Evolutionary conservation across 768 basidiomycete species (phyloP).

Genomic region (Boletus vermiculosoides): DNA sequence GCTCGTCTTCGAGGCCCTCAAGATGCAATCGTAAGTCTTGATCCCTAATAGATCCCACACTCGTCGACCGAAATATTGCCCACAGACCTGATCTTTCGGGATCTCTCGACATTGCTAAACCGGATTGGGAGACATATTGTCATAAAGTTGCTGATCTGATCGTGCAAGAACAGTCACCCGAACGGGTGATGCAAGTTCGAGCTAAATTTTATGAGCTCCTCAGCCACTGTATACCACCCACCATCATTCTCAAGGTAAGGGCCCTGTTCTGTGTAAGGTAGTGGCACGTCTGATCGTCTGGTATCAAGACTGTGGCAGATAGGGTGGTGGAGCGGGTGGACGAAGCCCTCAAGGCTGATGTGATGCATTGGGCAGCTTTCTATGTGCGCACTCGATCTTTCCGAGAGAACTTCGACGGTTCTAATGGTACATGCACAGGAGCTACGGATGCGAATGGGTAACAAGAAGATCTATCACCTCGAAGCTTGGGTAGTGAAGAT

Average conservation of each 20-base stretch:
- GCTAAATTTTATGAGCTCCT: constrained; percentile 92
- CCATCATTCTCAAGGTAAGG: constrained; percentile 82
- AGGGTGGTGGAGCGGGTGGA: constrained; percentile 85
- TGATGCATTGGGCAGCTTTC: constrained; percentile 98
- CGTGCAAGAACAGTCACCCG: constrained; percentile 84
- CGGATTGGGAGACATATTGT: constrained; percentile 99
- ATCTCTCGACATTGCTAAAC: constrained; percentile 81
- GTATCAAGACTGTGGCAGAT: constrained; percentile 82
- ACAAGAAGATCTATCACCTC: constrained; percentile 93
- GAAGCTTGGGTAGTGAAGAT: constrained; percentile 98
- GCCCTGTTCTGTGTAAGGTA: not conserved
- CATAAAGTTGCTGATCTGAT: constrained; percentile 89
- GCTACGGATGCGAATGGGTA: constrained; percentile 91
- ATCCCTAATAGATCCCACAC: not conserved
- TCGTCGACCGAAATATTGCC: not conserved
- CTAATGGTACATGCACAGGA: constrained; percentile 52
- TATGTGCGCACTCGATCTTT: constrained; percentile 57
- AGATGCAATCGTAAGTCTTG: constrained; percentile 85
- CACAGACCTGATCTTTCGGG: constrained; percentile 79
- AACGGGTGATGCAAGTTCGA: constrained; percentile 88
- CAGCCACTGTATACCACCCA: constrained; percentile 96
- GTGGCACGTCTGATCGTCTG: constrained; percentile 3
- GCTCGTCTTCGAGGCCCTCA: constrained; percentile 90
- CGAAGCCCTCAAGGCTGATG: constrained; percentile 84
- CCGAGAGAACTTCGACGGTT: not conserved